Conservation (phyloP, 2,329 filamentous ascomycete genomes). For the Stemphylium lycopersici region DNA sequence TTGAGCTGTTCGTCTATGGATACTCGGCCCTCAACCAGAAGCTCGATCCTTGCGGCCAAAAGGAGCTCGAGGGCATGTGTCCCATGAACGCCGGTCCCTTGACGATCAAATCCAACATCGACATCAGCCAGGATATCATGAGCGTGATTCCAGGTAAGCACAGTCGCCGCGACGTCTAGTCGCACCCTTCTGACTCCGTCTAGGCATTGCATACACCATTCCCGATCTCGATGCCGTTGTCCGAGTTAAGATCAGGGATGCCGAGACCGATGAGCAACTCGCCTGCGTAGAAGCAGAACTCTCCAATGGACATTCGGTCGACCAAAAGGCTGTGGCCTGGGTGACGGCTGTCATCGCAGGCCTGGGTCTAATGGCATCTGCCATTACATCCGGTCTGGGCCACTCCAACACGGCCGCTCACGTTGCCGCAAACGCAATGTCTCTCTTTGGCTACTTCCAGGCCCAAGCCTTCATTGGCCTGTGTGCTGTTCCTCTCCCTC, state of each 20-base stretch:
- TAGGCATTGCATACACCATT: conserved; percentile 81
- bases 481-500: conserved; percentile 79
- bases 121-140: conserved; percentile 62
- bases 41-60: conserved; percentile 76
- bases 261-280: conserved; percentile 66
- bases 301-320: conserved; percentile 91
- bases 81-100: conserved; percentile 89
- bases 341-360: conserved; percentile 86
- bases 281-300: conserved; percentile 88
- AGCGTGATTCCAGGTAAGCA: conserved; percentile 68
- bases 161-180: conserved; percentile 1
- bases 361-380: conserved; percentile 81
- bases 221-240: conserved; percentile 90
- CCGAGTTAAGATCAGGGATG: conserved; percentile 78
- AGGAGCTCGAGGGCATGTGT: conserved; percentile 75
- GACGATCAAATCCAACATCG: conserved; percentile 73
- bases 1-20: conserved; percentile 82
- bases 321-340: conserved; percentile 89
- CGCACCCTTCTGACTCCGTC: conserved; percentile 13
- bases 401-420: conserved; percentile 95
- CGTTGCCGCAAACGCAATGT: conserved; percentile 89
- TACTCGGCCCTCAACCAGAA: conserved; percentile 70
- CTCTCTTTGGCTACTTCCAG: conserved; percentile 95
- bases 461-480: conserved; percentile 90
- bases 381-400: conserved; percentile 85